A percentile compares a stretch with the other conserved stretches of the same genome.
Evolutionary conservation across 768 basidiomycete genomes (phyloP).

Genomic region (Trametes sanguinea): DNA sequence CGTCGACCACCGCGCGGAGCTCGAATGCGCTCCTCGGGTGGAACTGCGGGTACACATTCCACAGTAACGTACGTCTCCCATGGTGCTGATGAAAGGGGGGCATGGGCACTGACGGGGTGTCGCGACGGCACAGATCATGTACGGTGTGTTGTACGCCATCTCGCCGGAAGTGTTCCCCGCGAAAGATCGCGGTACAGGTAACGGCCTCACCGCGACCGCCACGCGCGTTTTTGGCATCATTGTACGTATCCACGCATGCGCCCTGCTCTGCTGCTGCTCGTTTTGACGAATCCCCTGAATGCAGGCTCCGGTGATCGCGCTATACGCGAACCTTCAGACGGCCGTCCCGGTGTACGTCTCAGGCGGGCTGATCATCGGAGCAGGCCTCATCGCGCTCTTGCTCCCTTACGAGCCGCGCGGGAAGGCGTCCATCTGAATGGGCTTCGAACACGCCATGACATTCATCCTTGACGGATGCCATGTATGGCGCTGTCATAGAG

Average conservation of each 20-base stretch:
- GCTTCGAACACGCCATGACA: background rate
- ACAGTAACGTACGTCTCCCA: conserved; percentile 30
- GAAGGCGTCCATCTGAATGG: conserved; percentile 60
- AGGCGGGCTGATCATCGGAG: conserved; percentile 61
- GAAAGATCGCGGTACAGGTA: conserved; percentile 74
- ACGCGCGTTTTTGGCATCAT: conserved; percentile 69
- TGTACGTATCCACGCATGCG: conserved; percentile 39
- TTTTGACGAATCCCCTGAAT: background rate
- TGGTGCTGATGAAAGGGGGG: no score
- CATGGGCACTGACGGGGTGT: no score
- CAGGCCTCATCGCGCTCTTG: conserved; percentile 59
- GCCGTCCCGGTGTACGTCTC: conserved; percentile 74
- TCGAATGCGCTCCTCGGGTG: conserved; percentile 71
- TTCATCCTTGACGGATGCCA: no score
- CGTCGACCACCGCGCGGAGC: conserved; percentile 70
- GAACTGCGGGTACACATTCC: conserved; percentile 59
- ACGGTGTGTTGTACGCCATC: conserved; percentile 70
- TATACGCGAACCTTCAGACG: conserved; percentile 65
- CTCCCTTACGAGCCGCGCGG: conserved; percentile 77
- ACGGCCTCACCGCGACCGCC: conserved; percentile 61
- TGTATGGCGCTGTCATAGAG: no score
- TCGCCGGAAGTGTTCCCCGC: conserved; percentile 73
- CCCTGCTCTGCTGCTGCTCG: background rate
- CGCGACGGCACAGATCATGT: conserved; percentile 56
- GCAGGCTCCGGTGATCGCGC: conserved; percentile 71